A percentile compares a stretch with the other conserved stretches of the same genome.
Conservation (phyloP, 2,329 filamentous ascomycete genomes). For the Colletotrichum camelliae region DNA sequence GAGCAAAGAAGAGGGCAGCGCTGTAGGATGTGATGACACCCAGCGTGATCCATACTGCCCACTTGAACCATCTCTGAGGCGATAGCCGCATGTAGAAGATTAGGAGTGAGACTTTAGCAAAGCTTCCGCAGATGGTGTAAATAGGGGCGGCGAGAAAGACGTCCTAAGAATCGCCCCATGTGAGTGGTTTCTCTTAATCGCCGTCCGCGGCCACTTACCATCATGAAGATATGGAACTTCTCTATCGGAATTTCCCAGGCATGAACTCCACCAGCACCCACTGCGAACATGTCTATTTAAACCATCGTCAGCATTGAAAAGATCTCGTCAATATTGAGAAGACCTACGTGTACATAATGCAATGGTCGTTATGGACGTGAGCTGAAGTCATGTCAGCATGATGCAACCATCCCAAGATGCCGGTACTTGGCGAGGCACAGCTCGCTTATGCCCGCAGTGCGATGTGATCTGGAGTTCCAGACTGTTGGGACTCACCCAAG, state of each 20-base stretch:
- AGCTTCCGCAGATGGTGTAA: slow-evolving; percentile 37
- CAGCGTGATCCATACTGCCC: slow-evolving; percentile 31
- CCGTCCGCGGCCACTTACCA: slow-evolving; percentile 17
- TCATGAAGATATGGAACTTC: slow-evolving; percentile 29
- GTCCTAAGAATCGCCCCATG: slow-evolving; percentile 18
- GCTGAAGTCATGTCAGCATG: not conserved
- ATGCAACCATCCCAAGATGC: not conserved
- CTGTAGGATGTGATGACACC: slow-evolving; percentile 35
- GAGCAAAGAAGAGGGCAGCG: slow-evolving; percentile 37
- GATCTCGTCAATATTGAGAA: not conserved
- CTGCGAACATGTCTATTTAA: slow-evolving; percentile 31
- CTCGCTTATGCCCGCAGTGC: not conserved
- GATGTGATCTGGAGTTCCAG: not conserved
- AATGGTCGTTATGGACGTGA: slow-evolving; percentile 5
- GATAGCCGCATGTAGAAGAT: slow-evolving; percentile 42
- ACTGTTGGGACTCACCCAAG: not conserved
- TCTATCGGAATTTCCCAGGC: slow-evolving; percentile 34
- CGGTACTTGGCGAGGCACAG: not conserved
- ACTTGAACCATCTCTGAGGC: slow-evolving; percentile 37
- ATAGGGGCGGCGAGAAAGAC: slow-evolving; percentile 32
- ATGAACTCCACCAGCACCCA: slow-evolving; percentile 31
- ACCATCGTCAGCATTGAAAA: not conserved
- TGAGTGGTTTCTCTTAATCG: not conserved
- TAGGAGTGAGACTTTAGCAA: slow-evolving; percentile 42
- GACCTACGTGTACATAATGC: slow-evolving; percentile 1